A percentile compares a stretch with the other conserved stretches of the same genome.
Evolutionary conservation across 2,329 filamentous ascomycete genomes (phyloP).

Genomic region (Cercospora beticola): DNA sequence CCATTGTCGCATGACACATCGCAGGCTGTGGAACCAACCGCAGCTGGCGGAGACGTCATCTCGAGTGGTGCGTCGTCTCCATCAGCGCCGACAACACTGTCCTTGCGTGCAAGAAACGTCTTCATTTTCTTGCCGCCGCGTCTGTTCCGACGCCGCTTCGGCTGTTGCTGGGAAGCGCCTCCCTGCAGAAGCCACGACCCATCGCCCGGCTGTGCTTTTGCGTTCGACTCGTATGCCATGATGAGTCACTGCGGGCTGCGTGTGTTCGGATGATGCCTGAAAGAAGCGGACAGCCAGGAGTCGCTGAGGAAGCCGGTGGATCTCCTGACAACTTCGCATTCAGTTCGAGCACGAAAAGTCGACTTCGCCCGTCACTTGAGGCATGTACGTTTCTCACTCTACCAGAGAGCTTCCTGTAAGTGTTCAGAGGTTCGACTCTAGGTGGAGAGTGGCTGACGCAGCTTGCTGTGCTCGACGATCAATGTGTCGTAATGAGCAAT

Average conservation of each 20-base stretch:
- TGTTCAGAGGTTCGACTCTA: neutral
- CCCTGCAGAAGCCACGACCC: conserved; percentile 17
- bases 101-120: conserved; percentile 13
- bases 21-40: neutral
- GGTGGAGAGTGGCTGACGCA: neutral
- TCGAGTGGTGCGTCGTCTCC: neutral
- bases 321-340: neutral
- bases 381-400: neutral
- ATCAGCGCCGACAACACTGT: conserved; percentile 13
- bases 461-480: neutral
- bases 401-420: neutral
- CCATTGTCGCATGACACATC: neutral
- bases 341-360: neutral
- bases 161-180: neutral
- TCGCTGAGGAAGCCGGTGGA: neutral
- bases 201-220: conserved; percentile 23
- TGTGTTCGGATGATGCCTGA: neutral
- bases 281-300: neutral
- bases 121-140: neutral
- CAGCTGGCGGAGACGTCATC: neutral
- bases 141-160: neutral
- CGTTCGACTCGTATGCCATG: neutral
- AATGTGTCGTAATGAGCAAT: neutral
- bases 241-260: neutral
- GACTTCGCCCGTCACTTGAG: neutral